Base-by-base conservation (phyloP, 257 asterid genomes). In the Ligustrum vulgare region DNA sequence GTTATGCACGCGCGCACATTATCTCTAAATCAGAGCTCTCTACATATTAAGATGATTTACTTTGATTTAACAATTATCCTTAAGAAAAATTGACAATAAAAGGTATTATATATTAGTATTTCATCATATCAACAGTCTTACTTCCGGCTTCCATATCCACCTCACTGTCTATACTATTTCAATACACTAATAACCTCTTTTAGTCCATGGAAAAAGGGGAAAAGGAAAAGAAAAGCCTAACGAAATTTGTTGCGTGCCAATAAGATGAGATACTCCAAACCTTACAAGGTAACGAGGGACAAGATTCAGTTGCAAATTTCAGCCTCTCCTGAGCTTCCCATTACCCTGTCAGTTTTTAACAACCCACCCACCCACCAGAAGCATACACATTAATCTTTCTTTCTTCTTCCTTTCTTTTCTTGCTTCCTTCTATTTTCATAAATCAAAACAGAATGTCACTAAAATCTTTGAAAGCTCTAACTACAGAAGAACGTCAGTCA, bases 241-340 rank as follows among this genome's bases (percentile, higher is more conserved):
- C 18, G 6, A 54, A 66, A 72, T 35, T 72, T 45, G 60, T 16
- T 47, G 32, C n/a, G 68, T 33, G 49, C 70, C 31, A 70, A 75
- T 62, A 35, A 16, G 49, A 56, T 32, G 45, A 67, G 36, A 67
- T 22, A 56, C 39, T 47, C 80, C 68, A 64, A 64, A 70, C 16
- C 3, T 56, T 22, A 13, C 15, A 3, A n/a, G 63, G 31, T 66
- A 20, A 28, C 16, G 11, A 0, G 2, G 43, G 43, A 67, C 45
- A 37, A 33, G 23, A 16, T 67, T 70, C 73, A 49, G 72, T 69
- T n/a, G 31, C 22, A 65, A 33, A 49, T 35, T 39, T 20, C 15
- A n/a, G 72, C 49, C 58, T 41, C 41, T 34, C 25, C 35, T 54
- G 34, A 28, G 15, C 25, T 56, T 58, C 41, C 58, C 49, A 58